Conservation (phyloP, 305 asterid genomes). For the Euphrasia arctica region DNA sequence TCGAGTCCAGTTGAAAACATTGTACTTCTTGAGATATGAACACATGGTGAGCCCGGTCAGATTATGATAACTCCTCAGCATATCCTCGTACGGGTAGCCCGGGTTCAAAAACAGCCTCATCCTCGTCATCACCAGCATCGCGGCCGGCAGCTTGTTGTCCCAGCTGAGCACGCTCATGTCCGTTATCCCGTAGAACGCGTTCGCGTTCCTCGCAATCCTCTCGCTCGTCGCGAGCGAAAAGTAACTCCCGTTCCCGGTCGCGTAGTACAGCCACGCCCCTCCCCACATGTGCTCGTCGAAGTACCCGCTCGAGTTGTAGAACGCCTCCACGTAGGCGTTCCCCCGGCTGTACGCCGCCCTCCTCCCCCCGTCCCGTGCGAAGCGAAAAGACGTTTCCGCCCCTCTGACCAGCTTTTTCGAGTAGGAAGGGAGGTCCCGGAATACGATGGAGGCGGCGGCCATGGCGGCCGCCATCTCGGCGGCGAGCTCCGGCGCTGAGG, state of each 20-base stretch:
- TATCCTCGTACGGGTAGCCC: conserved; percentile 87
- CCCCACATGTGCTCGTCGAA: conserved; percentile 90
- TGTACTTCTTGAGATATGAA: conserved; percentile 51
- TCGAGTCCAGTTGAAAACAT: conserved; percentile 69
- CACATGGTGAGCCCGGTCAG: conserved; percentile 75
- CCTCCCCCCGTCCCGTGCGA: conserved; percentile 46
- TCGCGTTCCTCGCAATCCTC: conserved; percentile 34
- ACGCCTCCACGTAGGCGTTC: conserved; percentile 52
- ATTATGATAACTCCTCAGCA: conserved; percentile 61
- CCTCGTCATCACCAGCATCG: conserved; percentile 71
- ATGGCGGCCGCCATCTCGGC: conserved; percentile 85
- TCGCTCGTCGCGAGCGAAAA: conserved; percentile 52
- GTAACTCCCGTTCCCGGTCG: conserved; percentile 69
- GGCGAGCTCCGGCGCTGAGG: conserved; percentile 67
- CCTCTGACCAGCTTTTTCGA: conserved; percentile 49
- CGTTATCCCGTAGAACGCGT: conserved; percentile 42
- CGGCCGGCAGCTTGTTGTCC: conserved; percentile 92
- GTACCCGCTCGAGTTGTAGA: conserved; percentile 67
- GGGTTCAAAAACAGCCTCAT: conserved; percentile 66
- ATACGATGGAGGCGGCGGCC: conserved; percentile 86
- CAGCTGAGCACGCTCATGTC: conserved; percentile 78
- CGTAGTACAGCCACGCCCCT: conserved; percentile 74
- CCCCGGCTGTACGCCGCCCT: conserved; percentile 47
- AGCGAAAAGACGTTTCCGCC: conserved; percentile 51
- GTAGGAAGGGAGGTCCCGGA: conserved; percentile 49